Base-by-base conservation (phyloP, 176 grass and related monocot species). In the Dendrocalamus sinicus region DNA sequence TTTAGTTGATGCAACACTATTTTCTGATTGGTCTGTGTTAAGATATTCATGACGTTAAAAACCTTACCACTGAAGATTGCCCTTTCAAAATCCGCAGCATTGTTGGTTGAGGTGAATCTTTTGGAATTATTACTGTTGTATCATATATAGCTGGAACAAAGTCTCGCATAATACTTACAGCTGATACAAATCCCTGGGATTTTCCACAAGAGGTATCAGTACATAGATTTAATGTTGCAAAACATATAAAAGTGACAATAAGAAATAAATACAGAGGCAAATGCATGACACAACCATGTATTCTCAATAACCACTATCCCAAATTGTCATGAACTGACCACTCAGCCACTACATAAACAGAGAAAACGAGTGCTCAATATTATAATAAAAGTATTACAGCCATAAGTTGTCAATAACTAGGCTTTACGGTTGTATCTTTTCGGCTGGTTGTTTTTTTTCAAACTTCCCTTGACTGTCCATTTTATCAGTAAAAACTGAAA, bases 91-190 rank as follows among this genome's bases (percentile, higher is more conserved):
- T 92, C 50, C 97, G 90, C 32, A 99, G 84, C 94, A 99, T 99
- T 71, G 97, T 99, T 43, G 97, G 97, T 85, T 92, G 78, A 79
- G 94, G 97, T 81, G 94, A 91, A 86, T 96, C 79, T 89, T 94
- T 76, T 30, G 97, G 97, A 94, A 99, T 92, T 80, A 90, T 91
- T 72, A 99, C 97, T 76, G 97, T 99, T 76, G 91, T 88, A 47
- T 99, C 97, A 19, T 94, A 96, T 65, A 99, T 90, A 85, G 97
- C 94, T 78, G 97, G 97, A 67, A 99, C 97, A 86, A 96, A 99
- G 89, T 91, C 75, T 19, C 92, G 88, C 97, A 96, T 99, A 58
- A 86, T 91, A 83, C 79, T 96, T 82, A 99, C 93, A 70, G 97
- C 92, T 70, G 97, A 92, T 59, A 99, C 97, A 74, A 99, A 99